Base-by-base conservation (phyloP, 2,329 filamentous ascomycete species). In the Conoideocrella luteorostrata region DNA sequence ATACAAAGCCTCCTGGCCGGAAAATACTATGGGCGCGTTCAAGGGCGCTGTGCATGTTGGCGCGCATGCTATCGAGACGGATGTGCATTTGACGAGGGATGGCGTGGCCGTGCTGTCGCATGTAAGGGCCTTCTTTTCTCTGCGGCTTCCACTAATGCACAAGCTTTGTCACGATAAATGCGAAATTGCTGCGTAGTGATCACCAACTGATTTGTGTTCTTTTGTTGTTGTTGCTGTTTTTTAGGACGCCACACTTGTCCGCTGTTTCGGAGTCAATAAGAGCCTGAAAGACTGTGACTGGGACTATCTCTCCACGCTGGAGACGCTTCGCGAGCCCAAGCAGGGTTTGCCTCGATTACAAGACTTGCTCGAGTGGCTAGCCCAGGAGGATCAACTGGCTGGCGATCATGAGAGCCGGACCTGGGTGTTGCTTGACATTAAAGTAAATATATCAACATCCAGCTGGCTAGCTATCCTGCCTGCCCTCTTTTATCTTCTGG, bases 351-450 rank as follows among this genome's bases (percentile, higher is more conserved):
- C 89, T 4, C 72, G 84, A 23, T 69, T 97, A 11, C 55, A 64
- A 18, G 90, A 96, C 56, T 66, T 96, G 42, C 69, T 96, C 7
- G 72, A 78, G 46, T 91, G 84, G 57, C 62, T 97, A 1, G 61
- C 30, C 2, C 50, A 46, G 10, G 39, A 76, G 30, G 78, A 86
- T 55, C 37, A 38, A 18, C 13, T 24, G 2, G 82, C 82, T 0
- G 82, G 72, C 1, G 60, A 48, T 3, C 36, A 39, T 4, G 23
- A 75, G 30, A 78, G 86, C 55, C 62, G 83, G 34, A 71, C 90
- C 9, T 95, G 90, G 90, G 55, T 93, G 5, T 64, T 96, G 48
- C 69, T 97, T 4, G 91, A 97, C 61, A 87, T 97, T 61, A 97
- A 96, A 71, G 82, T 87, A 62, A 6, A 20, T 21, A 24, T 9